Conservation (phyloP, 1,284 basidiomycete species). For the Inonotus hispidus region DNA sequence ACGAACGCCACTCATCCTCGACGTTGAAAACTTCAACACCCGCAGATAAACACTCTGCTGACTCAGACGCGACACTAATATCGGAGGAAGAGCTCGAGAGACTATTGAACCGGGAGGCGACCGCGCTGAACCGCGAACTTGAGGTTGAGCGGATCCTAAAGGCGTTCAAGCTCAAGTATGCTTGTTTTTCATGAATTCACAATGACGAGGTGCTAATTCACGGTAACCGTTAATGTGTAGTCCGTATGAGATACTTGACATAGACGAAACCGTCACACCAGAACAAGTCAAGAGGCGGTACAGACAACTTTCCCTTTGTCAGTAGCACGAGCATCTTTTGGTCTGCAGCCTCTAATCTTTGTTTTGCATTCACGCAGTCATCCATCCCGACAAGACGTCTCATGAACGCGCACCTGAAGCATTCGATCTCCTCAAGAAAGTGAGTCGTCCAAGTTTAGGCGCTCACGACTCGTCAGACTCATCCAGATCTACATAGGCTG, state of each 20-base stretch:
- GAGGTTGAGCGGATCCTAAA: slow-evolving; percentile 83
- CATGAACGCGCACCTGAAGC: slow-evolving; percentile 77
- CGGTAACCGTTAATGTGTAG: slow-evolving; percentile 31
- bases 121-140: slow-evolving; percentile 76
- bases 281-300: slow-evolving; percentile 80
- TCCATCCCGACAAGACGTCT: slow-evolving; percentile 81
- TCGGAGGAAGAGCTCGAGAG: slow-evolving; percentile 56
- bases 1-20: neutral
- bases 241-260: slow-evolving; percentile 74
- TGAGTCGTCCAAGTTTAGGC: slow-evolving; percentile 27
- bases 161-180: slow-evolving; percentile 81
- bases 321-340: slow-evolving; percentile 26
- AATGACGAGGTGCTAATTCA: neutral
- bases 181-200: slow-evolving; percentile 12
- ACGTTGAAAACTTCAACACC: neutral
- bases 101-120: slow-evolving; percentile 68
- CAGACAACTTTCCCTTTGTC: slow-evolving; percentile 75
- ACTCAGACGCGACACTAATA: neutral
- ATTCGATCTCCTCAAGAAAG: slow-evolving; percentile 82
- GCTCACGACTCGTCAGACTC: neutral
- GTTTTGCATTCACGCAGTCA: slow-evolving; percentile 53
- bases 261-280: slow-evolving; percentile 53
- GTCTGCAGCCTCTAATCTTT: slow-evolving; percentile 9
- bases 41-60: neutral
- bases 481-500: slow-evolving; percentile 45